These are phyloP conservation scores for Zalaria sp. DNA, from an alignment of 2,329 filamentous ascomycete genomes.

Conservation along the genomic window DNA sequence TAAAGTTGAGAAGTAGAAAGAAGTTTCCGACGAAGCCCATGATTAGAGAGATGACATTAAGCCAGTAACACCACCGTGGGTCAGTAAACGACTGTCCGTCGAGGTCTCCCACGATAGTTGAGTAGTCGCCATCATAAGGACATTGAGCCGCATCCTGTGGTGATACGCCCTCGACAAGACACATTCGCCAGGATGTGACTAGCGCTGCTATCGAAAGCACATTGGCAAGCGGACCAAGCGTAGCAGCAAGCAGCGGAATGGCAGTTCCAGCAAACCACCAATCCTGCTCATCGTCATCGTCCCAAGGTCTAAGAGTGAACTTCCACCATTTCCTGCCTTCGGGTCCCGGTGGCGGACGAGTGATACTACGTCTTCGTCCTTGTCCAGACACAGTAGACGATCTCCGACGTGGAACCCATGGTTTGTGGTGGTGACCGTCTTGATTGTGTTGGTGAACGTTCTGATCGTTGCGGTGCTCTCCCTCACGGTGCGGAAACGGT, in stretches of 20 bases:
- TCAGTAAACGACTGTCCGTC: slow-evolving; percentile 46
- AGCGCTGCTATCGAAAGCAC: slow-evolving; percentile 77
- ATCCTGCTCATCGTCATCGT: slow-evolving; percentile 16
- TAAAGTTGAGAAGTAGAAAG: slow-evolving; percentile 79
- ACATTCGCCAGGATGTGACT: slow-evolving; percentile 64
- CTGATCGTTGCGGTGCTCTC: too few species aligned
- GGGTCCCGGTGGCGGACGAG: background rate
- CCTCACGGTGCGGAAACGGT: too few species aligned
- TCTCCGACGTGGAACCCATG: background rate
- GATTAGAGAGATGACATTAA: slow-evolving; percentile 66
- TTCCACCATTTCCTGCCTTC: slow-evolving; percentile 3
- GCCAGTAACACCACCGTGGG: slow-evolving; percentile 55
- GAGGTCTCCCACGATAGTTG: slow-evolving; percentile 30
- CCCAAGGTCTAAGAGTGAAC: slow-evolving; percentile 11
- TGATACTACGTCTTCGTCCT: slow-evolving; percentile 1
- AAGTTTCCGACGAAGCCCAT: slow-evolving; percentile 67
- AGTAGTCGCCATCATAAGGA: slow-evolving; percentile 10
- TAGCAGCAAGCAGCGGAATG: slow-evolving; percentile 57
- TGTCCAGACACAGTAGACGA: background rate
- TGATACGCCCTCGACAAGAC: slow-evolving; percentile 24
- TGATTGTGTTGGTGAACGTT: too few species aligned
- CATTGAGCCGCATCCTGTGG: slow-evolving; percentile 25
- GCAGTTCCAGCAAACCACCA: slow-evolving; percentile 23
- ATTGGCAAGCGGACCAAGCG: slow-evolving; percentile 73
- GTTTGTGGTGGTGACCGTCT: background rate